Evolutionary conservation across 202 grass and related monocot genomes (phyloP), one percentile per base, ranked within the genome.

Genomic region (Saccharum hybrid): DNA sequence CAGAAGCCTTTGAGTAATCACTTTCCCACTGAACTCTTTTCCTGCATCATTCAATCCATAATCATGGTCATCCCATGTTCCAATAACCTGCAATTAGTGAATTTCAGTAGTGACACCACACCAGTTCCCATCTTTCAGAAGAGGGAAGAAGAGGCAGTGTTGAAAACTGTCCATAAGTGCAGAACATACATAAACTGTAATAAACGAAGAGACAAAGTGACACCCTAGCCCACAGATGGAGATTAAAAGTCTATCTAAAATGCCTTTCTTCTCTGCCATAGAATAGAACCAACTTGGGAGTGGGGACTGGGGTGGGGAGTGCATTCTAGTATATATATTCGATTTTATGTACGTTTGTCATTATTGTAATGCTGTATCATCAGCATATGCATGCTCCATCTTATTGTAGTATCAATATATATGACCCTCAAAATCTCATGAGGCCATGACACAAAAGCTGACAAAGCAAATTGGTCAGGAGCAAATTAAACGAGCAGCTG

Each of bases 21-120:
- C 41, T 81, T 93, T 94, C 43, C 86, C 86, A 54, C 43, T 73
- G 70, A 91, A 94, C 66, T 97, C 94, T 84, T 94, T 94, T 48
- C 92, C 95, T 23, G 95, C 95, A 83, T 98, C 95, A 94, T 98
- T 98, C 59, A 98, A 87, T 88, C 95, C 95, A 85, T 90, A 98
- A 84, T 98, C 95, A 88, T 98, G 95, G 76, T 94, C 95, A 84
- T 98, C 95, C 95, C 90, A 98, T 83, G 92, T 94, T 66, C 95
- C 95, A 88, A 97, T 85, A 71, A 98, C 90, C 95, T 94, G 80
- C 93, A 96, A 76, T 83, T 49, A 63, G n/a, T 30, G 31, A 79
- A 77, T 34, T 74, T n/a, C 41, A 38, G 72, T 65, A 61, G 40
- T 82, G 39, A 74, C 71, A 54, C 14, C 6, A 74, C 66, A 57